Evolutionary conservation across 768 basidiomycete species (phyloP).

Genomic region (Hypsizygus marmoreus): DNA sequence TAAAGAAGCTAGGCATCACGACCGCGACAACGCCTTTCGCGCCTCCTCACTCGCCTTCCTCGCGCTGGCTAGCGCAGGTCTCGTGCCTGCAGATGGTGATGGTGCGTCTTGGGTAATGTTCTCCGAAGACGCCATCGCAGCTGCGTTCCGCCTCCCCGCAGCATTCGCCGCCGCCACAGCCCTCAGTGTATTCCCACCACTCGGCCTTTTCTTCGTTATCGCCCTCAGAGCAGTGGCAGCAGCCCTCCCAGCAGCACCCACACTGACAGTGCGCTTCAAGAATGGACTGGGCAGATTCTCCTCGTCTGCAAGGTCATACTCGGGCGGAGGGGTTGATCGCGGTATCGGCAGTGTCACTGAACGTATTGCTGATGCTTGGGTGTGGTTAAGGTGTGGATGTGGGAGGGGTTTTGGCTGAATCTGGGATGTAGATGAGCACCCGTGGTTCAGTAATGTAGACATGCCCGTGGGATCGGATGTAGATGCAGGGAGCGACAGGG

Average conservation of each 20-base stretch:
- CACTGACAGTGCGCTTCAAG: conserved; percentile 50
- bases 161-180: conserved; percentile 63
- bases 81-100: conserved; percentile 2
- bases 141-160: conserved; percentile 33
- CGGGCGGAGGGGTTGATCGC: conserved; percentile 35
- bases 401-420: conserved; percentile 40
- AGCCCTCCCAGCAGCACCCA: conserved; percentile 22
- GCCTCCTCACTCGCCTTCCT: conserved; percentile 55
- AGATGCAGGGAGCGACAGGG: conserved; percentile 34
- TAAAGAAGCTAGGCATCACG: conserved; percentile 17
- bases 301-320: conserved; percentile 75
- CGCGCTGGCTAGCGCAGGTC: conserved; percentile 47
- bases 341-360: conserved; percentile 28
- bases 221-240: conserved; percentile 6
- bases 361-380: conserved; percentile 15
- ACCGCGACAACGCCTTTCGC: conserved; percentile 43
- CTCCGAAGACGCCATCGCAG: conserved; percentile 13
- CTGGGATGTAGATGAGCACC: conserved; percentile 20
- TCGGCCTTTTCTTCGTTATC: conserved; percentile 47
- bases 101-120: conserved; percentile 15
- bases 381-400: conserved; percentile 41
- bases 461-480: conserved; percentile 41
- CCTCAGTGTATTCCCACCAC: conserved; percentile 55
- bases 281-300: conserved; percentile 88
- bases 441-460: conserved; percentile 16